Base-by-base conservation (phyloP, 805 yeast species). In the Hanseniaspora jakobsenii region DNA sequence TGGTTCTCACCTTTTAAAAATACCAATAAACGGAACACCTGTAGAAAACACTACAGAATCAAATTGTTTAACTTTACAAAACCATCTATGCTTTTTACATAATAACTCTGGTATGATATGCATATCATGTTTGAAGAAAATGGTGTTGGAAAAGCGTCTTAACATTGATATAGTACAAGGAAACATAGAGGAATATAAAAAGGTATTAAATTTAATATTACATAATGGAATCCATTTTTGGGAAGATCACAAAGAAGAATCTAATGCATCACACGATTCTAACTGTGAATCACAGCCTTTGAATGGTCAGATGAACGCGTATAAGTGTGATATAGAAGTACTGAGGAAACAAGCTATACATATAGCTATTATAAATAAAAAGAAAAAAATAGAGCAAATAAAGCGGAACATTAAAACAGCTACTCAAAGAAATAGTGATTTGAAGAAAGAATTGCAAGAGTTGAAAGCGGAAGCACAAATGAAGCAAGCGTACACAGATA, bases 301-400 rank as follows among this genome's bases (percentile, higher is more conserved):
- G 27, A 6, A 18, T 28, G 40, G 21, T 31, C 10, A 31, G n/a
- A 6, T 13, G 12, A 17, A 38, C 5, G 27, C 28, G 17, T 29
- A 29, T n/a, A 3, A 17, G 3, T 30, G 23, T 3, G 46, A 42
- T 9, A 42, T 42, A 14, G 18, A 29, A 17, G 26, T 42, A 19
- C 30, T 42, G 17, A 21, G 46, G 29, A 7, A 38, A 28, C 46
- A 42, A 18, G 46, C 46, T 7, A 34, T 42, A 28, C 24, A 28
- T 10, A 23, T 42, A 9, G 28, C 28, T n/a, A 42, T 35, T 14
- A 42, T 29, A 16, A 27, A 42, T 8, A 31, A 35, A 13, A 10
- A 8, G 8, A 42, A 27, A n/a, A 34, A 18, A 12, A 27, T 21
- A 13, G 8, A 23, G 8, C 32, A 39, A 14, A 12, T 39, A 7